Evolutionary conservation across 2,329 filamentous ascomycete genomes (phyloP).

Genomic region (Monascus ruber): DNA sequence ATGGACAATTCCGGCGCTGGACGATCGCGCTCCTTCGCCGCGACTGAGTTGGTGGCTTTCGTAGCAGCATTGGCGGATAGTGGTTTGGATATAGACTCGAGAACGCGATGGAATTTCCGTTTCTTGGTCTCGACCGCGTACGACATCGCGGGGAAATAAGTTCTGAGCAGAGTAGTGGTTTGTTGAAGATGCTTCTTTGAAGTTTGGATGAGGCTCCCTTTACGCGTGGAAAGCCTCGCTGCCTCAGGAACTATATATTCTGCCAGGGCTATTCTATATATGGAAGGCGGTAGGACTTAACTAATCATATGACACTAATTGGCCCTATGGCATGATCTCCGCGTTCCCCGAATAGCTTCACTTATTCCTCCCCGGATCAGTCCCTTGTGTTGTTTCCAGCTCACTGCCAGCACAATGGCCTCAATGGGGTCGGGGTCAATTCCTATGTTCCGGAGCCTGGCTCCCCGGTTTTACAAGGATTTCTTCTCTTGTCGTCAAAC

Average conservation of each 20-base stretch:
- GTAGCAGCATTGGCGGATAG: constrained; percentile 9
- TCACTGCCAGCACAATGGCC: constrained; percentile 17
- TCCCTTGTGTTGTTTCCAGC: no score
- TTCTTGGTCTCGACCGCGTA: constrained; percentile 37
- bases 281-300: background rate
- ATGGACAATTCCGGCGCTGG: constrained; percentile 17
- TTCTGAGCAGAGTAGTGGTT: background rate
- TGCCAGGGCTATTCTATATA: background rate
- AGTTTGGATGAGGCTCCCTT: background rate
- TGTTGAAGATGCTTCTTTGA: background rate
- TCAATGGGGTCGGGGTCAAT: constrained; percentile 16
- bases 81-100: constrained; percentile 33
- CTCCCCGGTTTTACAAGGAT: constrained; percentile 25
- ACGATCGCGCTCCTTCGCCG: constrained; percentile 14
- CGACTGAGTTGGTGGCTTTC: constrained; percentile 9
- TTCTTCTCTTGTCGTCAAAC: constrained; percentile 34
- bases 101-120: constrained; percentile 36
- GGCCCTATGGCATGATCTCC: constrained; percentile 1
- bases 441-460: constrained; percentile 22
- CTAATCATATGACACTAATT: constrained; percentile 12
- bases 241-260: no score
- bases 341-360: background rate
- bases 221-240: no score
- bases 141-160: constrained; percentile 19
- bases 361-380: no score